Base-by-base conservation (phyloP, 345 rosid species). In the Garcia nutans region DNA sequence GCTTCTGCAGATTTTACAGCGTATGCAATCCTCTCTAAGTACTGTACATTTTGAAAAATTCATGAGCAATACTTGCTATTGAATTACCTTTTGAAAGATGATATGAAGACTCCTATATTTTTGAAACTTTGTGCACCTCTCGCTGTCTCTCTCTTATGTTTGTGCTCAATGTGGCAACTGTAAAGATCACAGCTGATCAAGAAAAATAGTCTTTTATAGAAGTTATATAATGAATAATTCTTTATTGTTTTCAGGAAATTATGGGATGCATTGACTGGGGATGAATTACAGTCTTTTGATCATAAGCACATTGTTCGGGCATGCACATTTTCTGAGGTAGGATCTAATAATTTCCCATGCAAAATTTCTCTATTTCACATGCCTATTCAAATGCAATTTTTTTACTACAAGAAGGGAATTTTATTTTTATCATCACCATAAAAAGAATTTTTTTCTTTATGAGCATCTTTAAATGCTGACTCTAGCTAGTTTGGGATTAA, bases 1-100 rank as follows among this genome's bases (percentile, higher is more conserved):
- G 97, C 87, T 78, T 96, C 99, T 69, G 98, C 99, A n/a, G 99
- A 96, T 86, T 96, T 93, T 86, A 77, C 91, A 19, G 97, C 97
- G 97, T 96, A 89, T 47, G 93, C 79, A 57, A 2, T 73, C 19
- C 26, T 45, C 58, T 65, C 23, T 0, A 16, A 19, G 28, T 50
- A 50, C 2, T 19, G n/a, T 54, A 54, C 55, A 17, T 55, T 60
- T 22, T 74, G 17, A 5, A 15, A 54, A 54, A 37, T 41, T 68
- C 37, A 49, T 49, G 11, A 68, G 22, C 44, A 49, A 1, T 23
- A 37, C 44, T 49, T 9, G 50, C 50, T 47, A 47, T 12, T 47
- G 50, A 47, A 47, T 47, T 47, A 13, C 50, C 50, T 10, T 47
- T 47, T 9, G 13, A 47, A 47, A 47, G 50, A 47, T 47, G 50